Percentiles rank a stretch among this genome's conserved stretches.
These are phyloP conservation scores for Podospora pseudopauciseta DNA, from an alignment of 495 filamentous ascomycete genomes.

Conservation along the genomic window DNA sequence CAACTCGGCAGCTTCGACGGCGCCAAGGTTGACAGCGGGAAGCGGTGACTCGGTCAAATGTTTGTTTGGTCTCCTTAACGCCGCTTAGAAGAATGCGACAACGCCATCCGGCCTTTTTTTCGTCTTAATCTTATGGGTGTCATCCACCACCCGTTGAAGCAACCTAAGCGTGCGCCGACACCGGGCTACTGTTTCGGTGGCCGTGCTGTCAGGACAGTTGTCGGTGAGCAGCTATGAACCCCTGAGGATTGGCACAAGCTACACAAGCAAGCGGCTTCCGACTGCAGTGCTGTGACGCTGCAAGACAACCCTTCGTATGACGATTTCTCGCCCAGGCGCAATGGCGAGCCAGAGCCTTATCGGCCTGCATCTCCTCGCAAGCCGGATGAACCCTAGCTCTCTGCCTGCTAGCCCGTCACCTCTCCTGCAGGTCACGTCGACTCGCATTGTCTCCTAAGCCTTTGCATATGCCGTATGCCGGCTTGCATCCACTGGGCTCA, in stretches of 20 bases:
- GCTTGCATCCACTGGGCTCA: neutral
- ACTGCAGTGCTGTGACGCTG: neutral
- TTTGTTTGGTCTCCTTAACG: neutral
- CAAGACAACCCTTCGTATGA: conserved; percentile 8
- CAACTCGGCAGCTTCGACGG: neutral
- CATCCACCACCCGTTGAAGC: neutral
- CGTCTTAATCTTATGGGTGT: neutral
- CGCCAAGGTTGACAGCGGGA: neutral
- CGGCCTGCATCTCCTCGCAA: conserved; percentile 19
- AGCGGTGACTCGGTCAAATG: conserved; percentile 4
- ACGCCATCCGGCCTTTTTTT: neutral
- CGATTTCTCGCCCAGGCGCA: conserved; percentile 11
- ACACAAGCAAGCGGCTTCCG: conserved; percentile 7
- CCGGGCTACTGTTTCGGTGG: neutral
- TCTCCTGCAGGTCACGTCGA: neutral
- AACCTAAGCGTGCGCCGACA: neutral
- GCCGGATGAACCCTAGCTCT: neutral
- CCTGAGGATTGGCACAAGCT: neutral
- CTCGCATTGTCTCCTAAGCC: neutral
- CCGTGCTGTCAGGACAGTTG: neutral
- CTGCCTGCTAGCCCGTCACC: neutral
- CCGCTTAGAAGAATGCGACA: neutral
- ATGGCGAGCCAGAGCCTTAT: conserved; percentile 31
- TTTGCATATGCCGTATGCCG: neutral
- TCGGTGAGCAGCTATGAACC: neutral